Evolutionary conservation across 176 grass and related monocot species (phyloP).

Genomic region (Urochloa ruziziensis): DNA sequence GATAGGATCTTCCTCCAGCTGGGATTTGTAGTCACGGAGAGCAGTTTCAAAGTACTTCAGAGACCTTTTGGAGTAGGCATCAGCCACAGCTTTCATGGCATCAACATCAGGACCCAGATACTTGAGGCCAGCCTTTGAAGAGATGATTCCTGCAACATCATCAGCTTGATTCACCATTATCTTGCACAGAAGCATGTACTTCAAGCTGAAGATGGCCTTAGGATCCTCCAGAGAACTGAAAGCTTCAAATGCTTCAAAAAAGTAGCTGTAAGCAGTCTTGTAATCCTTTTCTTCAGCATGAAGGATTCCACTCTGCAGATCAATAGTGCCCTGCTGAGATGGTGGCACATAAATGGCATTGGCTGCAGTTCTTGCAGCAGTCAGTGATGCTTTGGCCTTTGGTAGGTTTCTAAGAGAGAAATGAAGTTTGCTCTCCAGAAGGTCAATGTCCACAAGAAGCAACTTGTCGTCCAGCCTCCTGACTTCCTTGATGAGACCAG

Average conservation of each 20-base stretch:
- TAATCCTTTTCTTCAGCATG: slow-evolving; percentile 93
- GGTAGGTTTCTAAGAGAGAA: slow-evolving; percentile 85
- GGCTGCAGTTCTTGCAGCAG: slow-evolving; percentile 78
- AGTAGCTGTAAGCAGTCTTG: slow-evolving; percentile 91
- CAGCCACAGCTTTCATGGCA: slow-evolving; percentile 73
- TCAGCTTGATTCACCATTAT: slow-evolving; percentile 81
- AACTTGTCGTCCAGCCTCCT: slow-evolving; percentile 87
- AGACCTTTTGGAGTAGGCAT: slow-evolving; percentile 68
- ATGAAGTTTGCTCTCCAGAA: slow-evolving; percentile 88
- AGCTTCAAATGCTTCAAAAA: slow-evolving; percentile 87
- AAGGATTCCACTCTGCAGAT: slow-evolving; percentile 79
- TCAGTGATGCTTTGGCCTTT: slow-evolving; percentile 80
- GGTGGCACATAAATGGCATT: slow-evolving; percentile 88
- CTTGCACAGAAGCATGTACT: slow-evolving; percentile 86
- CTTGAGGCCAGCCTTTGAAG: slow-evolving; percentile 70
- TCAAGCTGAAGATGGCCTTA: slow-evolving; percentile 60
- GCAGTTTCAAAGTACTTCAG: slow-evolving; percentile 84
- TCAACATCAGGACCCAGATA: slow-evolving; percentile 73
- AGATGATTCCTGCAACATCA: slow-evolving; percentile 69
- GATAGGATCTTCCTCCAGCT: slow-evolving; percentile 81
- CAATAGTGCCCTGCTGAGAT: slow-evolving; percentile 78
- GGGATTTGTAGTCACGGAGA: slow-evolving; percentile 57
- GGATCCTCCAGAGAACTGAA: slow-evolving; percentile 73
- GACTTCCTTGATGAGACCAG: slow-evolving; percentile 83
- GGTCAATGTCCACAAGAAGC: slow-evolving; percentile 84